These are phyloP conservation scores for Liquidambar formosana DNA, from an alignment of 164 flowering plant species.

Conservation along the genomic window DNA sequence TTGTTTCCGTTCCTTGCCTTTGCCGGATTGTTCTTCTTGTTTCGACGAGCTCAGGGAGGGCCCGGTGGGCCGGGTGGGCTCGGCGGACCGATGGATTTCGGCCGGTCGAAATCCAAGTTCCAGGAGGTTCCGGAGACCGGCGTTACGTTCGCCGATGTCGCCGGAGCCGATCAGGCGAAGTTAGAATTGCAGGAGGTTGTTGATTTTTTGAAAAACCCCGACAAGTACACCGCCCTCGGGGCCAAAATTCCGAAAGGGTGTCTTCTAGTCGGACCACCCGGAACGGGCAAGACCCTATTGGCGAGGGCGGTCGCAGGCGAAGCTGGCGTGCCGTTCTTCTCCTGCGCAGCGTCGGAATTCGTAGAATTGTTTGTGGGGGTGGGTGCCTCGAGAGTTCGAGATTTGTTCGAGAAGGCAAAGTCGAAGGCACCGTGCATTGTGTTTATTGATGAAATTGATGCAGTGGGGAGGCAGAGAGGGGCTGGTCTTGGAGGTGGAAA, in stretches of 20 bases:
- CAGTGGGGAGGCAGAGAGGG: constrained; percentile 97
- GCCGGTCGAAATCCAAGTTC: constrained; percentile 87
- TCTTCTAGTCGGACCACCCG: constrained; percentile 92
- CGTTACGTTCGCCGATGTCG: constrained; percentile 82
- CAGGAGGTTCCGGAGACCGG: constrained; percentile 97
- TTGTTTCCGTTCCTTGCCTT: constrained; percentile 82
- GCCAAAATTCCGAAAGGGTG: constrained; percentile 98
- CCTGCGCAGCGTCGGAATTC: constrained; percentile 92
- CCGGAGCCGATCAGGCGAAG: constrained; percentile 97
- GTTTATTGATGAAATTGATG: constrained; percentile 98
- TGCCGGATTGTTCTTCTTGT: constrained; percentile 81
- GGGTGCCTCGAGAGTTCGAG: constrained; percentile 95
- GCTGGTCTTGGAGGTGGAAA: constrained; percentile 96
- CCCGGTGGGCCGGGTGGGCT: constrained; percentile 97
- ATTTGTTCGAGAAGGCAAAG: constrained; percentile 94
- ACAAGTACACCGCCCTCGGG: constrained; percentile 89
- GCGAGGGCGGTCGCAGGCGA: constrained; percentile 94
- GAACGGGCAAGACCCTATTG: constrained; percentile 92
- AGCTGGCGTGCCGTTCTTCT: constrained; percentile 92
- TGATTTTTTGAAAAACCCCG: constrained; percentile 93
- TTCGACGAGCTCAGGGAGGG: constrained; percentile 85
- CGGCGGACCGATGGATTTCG: constrained; percentile 97
- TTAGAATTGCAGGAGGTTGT: constrained; percentile 90
- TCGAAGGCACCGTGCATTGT: constrained; percentile 94
- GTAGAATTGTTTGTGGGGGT: constrained; percentile 97